Evolutionary conservation across 305 asterid genomes (phyloP), one percentile per base, ranked within the genome.

Genomic region (Petunia hybrid): DNA sequence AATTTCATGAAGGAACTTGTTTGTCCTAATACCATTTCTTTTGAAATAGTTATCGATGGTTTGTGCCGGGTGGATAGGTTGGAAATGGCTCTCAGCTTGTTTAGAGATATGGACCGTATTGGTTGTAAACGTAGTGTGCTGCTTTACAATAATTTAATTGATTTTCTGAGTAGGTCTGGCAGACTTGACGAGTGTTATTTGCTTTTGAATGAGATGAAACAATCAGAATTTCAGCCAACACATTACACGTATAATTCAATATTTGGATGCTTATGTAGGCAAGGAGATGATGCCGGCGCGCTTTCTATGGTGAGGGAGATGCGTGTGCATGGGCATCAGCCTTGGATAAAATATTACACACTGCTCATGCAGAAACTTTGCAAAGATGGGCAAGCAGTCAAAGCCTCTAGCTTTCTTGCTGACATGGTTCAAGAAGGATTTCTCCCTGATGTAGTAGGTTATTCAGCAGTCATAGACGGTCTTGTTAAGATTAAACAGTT

Each of bases 271-370:
- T 87, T 92, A 65, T 95, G 99, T 78, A 87, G 89, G 81, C 85
- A 82, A 83, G 85, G 67, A 66, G 95, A 95, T 85, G 88, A 85
- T 71, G 82, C 36, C 51, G 92, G 90, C 55, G 94, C 94, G 81
- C 90, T 94, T 82, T 82, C 83, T 82, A 80, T 95, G 74, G 78
- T 94, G 80, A 88, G 81, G 87, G 93, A 90, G 86, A 94, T 95
- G 95, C 95, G 97, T 71, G 80, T 62, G 48, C 61, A 84, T 75
- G 97, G 99, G 85, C 90, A 90, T 77, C 90, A 84, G 80, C 99
- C 99, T 22, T 95, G 99, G 99, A 95, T 95, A 84, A 95, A 94
- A 86, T 65, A 94, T 84, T 90, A 90, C 66, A 91, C 97, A 1
- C 77, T 90, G 65, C 99, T 95, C 69, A 87, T 90, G 61, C 85